Evolutionary conservation across 106 monocot genomes (phyloP).

Genomic region (Allium cepa): DNA sequence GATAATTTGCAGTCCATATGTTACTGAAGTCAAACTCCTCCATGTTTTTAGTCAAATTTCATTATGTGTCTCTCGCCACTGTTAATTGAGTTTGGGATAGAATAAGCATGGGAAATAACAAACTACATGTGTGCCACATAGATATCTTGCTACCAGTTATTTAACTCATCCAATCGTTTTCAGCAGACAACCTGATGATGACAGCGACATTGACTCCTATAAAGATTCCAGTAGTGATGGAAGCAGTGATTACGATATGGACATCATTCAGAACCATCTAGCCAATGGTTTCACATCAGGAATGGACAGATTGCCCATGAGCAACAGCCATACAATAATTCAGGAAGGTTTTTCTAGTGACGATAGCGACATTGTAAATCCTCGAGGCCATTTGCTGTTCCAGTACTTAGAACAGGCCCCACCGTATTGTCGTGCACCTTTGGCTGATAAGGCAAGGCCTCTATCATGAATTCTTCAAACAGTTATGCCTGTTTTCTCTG

Average conservation of each 20-base stretch:
- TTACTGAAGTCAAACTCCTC: no score
- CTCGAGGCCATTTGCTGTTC: conserved; percentile 36
- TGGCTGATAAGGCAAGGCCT: conserved; percentile 55
- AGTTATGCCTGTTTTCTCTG: background rate
- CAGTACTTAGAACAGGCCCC: conserved; percentile 55
- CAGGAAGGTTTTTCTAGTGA: conserved; percentile 51
- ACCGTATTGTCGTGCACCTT: conserved; percentile 64
- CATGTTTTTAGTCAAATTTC: no score
- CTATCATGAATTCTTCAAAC: background rate
- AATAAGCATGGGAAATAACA: no score
- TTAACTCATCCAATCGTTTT: background rate
- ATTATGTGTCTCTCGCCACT: no score
- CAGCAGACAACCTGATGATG: conserved; percentile 39
- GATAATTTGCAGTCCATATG: no score
- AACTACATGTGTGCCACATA: no score
- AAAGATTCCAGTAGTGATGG: conserved; percentile 59
- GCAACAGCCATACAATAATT: conserved; percentile 12
- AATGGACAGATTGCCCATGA: conserved; percentile 28
- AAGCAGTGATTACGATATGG: conserved; percentile 47
- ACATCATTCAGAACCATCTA: conserved; percentile 9
- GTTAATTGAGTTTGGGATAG: no score
- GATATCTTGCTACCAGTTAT: no score
- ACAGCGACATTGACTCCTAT: conserved; percentile 41
- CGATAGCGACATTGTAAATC: conserved; percentile 40
- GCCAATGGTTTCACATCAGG: conserved; percentile 1